Conservation (phyloP, 116 monocot species). For the Trichopus zeylanicus region DNA sequence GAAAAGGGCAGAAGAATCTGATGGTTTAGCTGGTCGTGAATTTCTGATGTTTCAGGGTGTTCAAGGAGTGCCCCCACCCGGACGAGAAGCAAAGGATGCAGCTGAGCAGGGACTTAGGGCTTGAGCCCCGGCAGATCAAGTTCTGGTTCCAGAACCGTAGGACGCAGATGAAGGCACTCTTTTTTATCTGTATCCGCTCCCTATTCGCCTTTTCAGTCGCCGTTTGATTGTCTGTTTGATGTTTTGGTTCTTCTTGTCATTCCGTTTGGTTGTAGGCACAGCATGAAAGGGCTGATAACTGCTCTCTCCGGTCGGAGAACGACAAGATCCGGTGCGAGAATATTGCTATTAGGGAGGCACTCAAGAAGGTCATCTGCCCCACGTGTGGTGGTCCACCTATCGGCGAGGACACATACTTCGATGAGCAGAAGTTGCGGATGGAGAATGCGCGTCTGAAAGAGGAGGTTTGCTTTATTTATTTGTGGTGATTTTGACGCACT, state of each 20-base stretch:
- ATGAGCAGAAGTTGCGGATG: constrained; percentile 69
- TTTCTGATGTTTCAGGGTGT: constrained; percentile 37
- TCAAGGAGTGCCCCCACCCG: constrained; percentile 83
- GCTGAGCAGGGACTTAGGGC: constrained; percentile 66
- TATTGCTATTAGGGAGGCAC: constrained; percentile 68
- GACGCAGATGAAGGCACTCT: constrained; percentile 73
- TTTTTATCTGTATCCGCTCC: background rate
- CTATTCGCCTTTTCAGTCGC: background rate
- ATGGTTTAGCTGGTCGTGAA: background rate
- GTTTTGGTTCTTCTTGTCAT: background rate
- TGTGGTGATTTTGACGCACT: no score
- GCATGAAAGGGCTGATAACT: constrained; percentile 84
- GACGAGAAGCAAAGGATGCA: constrained; percentile 96
- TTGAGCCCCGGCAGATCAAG: constrained; percentile 85
- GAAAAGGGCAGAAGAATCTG: background rate
- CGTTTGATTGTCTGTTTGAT: background rate
- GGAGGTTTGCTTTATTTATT: constrained; percentile 55
- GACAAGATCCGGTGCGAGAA: constrained; percentile 92
- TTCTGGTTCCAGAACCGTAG: constrained; percentile 95
- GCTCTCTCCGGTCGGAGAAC: constrained; percentile 74
- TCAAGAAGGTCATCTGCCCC: constrained; percentile 80
- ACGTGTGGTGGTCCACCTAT: constrained; percentile 56
- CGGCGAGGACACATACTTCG: constrained; percentile 54
- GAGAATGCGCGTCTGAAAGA: constrained; percentile 82
- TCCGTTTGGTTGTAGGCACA: constrained; percentile 40